Percentiles rank a stretch among this genome's conserved stretches.
Evolutionary conservation across 1,139 yeast genomes (phyloP).

Genomic region (Meyerozyma elateridarum): DNA sequence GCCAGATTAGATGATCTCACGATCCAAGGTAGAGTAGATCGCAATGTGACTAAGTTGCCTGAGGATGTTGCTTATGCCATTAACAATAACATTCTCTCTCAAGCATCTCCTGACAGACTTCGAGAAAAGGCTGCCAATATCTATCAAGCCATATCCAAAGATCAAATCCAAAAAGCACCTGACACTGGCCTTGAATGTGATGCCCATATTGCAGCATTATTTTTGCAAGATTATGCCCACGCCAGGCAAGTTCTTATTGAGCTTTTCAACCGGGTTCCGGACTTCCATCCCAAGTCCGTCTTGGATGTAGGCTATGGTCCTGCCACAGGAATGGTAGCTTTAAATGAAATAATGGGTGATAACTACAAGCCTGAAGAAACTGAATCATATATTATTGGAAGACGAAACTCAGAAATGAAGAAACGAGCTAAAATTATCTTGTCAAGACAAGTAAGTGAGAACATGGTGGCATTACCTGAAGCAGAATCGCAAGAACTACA

Average conservation of each 20-base stretch:
- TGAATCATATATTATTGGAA: slow-evolving; percentile 71
- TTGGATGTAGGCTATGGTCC: slow-evolving; percentile 90
- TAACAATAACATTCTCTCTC: slow-evolving; percentile 52
- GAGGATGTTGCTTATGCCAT: slow-evolving; percentile 49
- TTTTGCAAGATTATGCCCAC: slow-evolving; percentile 79
- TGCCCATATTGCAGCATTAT: slow-evolving; percentile 77
- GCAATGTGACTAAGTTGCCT: slow-evolving; percentile 46
- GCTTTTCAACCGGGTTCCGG: slow-evolving; percentile 49
- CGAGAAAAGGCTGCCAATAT: slow-evolving; percentile 52
- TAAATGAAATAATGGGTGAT: slow-evolving; percentile 74
- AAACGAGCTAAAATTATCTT: slow-evolving; percentile 72
- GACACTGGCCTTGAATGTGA: slow-evolving; percentile 63
- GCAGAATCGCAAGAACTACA: slow-evolving; percentile 10
- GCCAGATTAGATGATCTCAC: slow-evolving; percentile 52
- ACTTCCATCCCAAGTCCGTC: slow-evolving; percentile 60
- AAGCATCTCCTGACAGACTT: slow-evolving; percentile 51
- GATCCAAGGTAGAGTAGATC: slow-evolving; percentile 43
- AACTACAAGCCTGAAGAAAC: slow-evolving; percentile 57
- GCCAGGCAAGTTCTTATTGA: slow-evolving; percentile 65
- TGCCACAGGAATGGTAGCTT: slow-evolving; percentile 84
- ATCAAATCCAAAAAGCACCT: slow-evolving; percentile 50
- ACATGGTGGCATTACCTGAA: slow-evolving; percentile 14
- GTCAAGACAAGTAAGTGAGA: slow-evolving; percentile 64
- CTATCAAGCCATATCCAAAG: slow-evolving; percentile 44
- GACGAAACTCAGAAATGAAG: slow-evolving; percentile 59